Conservation (phyloP, 2,329 filamentous ascomycete genomes). For the Neocatenulostroma microsporum region DNA sequence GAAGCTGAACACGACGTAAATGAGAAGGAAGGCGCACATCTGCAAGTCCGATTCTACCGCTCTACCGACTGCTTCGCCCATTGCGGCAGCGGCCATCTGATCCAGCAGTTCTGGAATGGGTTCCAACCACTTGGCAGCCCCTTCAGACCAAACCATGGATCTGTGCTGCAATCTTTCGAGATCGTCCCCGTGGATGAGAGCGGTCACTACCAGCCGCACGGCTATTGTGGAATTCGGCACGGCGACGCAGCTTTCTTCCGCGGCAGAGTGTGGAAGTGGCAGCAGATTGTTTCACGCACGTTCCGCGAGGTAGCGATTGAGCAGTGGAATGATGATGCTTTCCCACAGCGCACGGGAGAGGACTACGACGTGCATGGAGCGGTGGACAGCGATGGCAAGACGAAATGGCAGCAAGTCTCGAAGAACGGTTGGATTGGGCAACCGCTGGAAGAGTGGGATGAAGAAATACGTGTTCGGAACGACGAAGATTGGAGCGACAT, state of each 20-base stretch:
- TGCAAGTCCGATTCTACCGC: slow-evolving; percentile 3
- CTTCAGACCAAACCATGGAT: no score
- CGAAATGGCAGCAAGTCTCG: no score
- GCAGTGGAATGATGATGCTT: slow-evolving; percentile 3
- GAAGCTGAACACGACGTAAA: not conserved
- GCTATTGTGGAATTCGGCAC: slow-evolving; percentile 8
- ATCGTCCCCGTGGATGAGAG: slow-evolving; percentile 5
- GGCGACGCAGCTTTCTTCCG: slow-evolving; percentile 6
- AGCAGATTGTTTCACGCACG: slow-evolving; percentile 3
- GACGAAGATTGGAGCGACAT: no score
- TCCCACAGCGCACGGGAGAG: not conserved
- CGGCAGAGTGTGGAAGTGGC: slow-evolving; percentile 6
- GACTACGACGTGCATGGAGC: no score
- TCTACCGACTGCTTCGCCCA: slow-evolving; percentile 5
- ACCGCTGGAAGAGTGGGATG: no score
- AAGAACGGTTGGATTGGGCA: no score
- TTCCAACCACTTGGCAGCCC: no score
- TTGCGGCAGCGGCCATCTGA: slow-evolving; percentile 4
- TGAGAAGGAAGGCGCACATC: not conserved
- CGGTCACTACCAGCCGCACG: slow-evolving; percentile 4
- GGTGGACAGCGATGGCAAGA: no score
- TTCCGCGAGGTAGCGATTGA: slow-evolving; percentile 7
- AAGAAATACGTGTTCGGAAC: no score
- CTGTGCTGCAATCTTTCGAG: slow-evolving; percentile 7
- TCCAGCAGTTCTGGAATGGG: not conserved